Conservation (phyloP, 1,284 basidiomycete genomes). For the Pisolithus thermaeus region DNA sequence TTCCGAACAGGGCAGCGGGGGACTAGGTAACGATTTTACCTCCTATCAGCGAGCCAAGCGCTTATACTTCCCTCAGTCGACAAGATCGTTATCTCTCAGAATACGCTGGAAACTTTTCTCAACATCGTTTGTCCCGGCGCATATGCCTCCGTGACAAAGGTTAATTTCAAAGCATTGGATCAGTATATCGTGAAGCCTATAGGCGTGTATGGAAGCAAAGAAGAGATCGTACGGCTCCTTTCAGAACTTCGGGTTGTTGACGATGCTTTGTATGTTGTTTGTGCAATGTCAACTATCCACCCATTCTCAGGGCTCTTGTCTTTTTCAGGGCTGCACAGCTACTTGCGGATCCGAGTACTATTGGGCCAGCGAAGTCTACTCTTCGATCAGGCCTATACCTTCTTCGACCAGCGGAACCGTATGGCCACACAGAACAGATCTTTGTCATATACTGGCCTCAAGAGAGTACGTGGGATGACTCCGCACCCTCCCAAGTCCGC, state of each 20-base stretch:
- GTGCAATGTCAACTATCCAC: background rate
- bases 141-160: constrained; percentile 46
- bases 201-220: constrained; percentile 51
- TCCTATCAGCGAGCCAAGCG: background rate
- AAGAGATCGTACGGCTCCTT: constrained; percentile 43
- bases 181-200: constrained; percentile 38
- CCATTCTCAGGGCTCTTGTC: constrained; percentile 1
- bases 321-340: constrained; percentile 9
- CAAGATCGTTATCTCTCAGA: constrained; percentile 53
- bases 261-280: constrained; percentile 30
- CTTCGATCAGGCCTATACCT: constrained; percentile 51
- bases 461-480: constrained; percentile 52
- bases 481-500: constrained; percentile 38
- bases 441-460: constrained; percentile 60
- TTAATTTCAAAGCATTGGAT: constrained; percentile 48
- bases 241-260: constrained; percentile 30
- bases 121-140: constrained; percentile 42
- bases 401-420: constrained; percentile 12
- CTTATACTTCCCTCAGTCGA: constrained; percentile 36
- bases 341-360: constrained; percentile 10
- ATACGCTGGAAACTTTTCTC: constrained; percentile 39
- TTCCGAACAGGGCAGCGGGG: constrained; percentile 44
- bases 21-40: constrained; percentile 36
- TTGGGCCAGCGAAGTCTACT: constrained; percentile 15
- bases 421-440: constrained; percentile 19